Conservation (phyloP, 2,329 filamentous ascomycete genomes). For the Trichophaea hybrida region DNA sequence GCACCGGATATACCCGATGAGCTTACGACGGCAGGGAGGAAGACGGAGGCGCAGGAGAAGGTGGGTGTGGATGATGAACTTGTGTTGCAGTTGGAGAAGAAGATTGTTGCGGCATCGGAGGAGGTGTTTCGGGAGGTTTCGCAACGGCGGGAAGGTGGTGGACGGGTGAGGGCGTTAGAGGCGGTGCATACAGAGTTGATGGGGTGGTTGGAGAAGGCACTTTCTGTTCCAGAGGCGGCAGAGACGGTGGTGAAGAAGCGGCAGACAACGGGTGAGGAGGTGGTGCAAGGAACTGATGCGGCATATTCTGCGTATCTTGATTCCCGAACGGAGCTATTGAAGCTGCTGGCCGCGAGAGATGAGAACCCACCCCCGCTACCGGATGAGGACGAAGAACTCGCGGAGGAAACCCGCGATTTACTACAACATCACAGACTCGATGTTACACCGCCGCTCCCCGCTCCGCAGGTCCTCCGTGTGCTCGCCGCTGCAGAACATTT, state of each 20-base stretch:
- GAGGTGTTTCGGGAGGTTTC: not conserved
- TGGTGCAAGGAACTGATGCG: constrained; percentile 11
- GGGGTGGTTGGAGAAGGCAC: not conserved
- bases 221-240: not conserved
- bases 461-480: constrained; percentile 12
- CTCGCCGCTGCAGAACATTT: constrained; percentile 18
- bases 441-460: constrained; percentile 11
- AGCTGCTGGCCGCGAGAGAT: constrained; percentile 1
- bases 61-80: not conserved
- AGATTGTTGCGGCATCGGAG: not conserved
- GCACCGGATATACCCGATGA: not conserved
- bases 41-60: too few relatives aligned
- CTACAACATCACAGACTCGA: not conserved
- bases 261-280: constrained; percentile 4
- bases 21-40: not conserved
- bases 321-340: constrained; percentile 16
- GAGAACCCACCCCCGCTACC: not conserved
- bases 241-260: not conserved
- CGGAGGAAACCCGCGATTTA: not conserved
- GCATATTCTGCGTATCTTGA: constrained; percentile 18
- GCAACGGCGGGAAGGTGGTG: not conserved
- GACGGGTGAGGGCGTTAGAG: not conserved
- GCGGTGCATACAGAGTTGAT: not conserved
- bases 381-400: not conserved
- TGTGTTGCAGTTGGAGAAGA: not conserved